These are phyloP conservation scores for Gracilaria caudata DNA, from an alignment of 23 red algal genomes.

Conservation along the genomic window DNA sequence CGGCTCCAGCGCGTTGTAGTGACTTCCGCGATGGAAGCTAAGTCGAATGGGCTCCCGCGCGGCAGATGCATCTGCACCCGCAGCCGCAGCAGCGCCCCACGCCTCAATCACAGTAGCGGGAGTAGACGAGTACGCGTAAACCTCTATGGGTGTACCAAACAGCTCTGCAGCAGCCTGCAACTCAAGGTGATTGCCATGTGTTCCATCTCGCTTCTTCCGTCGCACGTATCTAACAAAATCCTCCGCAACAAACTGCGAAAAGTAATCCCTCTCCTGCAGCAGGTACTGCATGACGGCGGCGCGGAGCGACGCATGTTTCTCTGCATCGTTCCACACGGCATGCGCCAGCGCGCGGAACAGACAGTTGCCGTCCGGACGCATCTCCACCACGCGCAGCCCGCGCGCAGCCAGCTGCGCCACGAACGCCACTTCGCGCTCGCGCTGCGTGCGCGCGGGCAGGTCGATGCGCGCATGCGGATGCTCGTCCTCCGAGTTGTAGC, in stretches of 20 bases:
- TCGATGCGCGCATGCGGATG: constrained; percentile 27
- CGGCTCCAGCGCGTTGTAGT: constrained; percentile 69
- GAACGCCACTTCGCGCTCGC: constrained; percentile 43
- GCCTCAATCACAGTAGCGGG: constrained; percentile 58
- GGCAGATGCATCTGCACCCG: background rate
- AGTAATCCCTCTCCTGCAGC: constrained; percentile 67
- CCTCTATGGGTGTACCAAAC: constrained; percentile 59
- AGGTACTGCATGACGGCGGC: constrained; percentile 68
- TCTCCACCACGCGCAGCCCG: constrained; percentile 71
- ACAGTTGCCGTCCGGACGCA: constrained; percentile 82
- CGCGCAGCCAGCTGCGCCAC: constrained; percentile 22
- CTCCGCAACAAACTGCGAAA: constrained; percentile 76
- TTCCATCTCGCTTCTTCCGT: constrained; percentile 72
- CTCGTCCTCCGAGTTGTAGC: constrained; percentile 62
- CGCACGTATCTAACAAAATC: constrained; percentile 68
- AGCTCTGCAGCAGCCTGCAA: constrained; percentile 65
- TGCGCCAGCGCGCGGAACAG: constrained; percentile 78
- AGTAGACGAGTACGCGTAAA: constrained; percentile 53
- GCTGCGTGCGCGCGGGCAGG: constrained; percentile 30
- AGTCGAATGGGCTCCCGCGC: constrained; percentile 48
- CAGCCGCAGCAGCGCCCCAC: constrained; percentile 31
- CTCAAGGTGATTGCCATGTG: constrained; percentile 79
- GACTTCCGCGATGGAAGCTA: constrained; percentile 58
- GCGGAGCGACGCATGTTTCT: constrained; percentile 52
- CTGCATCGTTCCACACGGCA: constrained; percentile 62